A percentile compares a stretch with the other conserved stretches of the same genome.
phyloP scores from a whole-genome alignment of 2,329 filamentous ascomycete genomes.

The Tolypocladium inflatum region DNA sequence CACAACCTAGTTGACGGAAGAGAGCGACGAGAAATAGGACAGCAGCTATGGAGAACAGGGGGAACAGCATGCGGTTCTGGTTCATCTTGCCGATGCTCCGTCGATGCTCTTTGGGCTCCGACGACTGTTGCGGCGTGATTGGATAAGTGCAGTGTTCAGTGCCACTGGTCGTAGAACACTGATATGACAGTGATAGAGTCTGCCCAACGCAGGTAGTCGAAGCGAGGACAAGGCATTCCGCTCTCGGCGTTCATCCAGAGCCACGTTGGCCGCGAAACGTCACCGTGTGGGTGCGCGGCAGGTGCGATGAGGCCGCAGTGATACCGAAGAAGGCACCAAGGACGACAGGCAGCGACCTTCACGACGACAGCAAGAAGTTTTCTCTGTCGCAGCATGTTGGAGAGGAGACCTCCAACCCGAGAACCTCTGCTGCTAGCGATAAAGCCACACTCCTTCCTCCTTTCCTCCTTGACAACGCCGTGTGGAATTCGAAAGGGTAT shows the following conservation, averaged over 20 bases:
- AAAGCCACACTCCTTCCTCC: neutral
- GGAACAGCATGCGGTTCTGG: neutral
- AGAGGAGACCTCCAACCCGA: neutral
- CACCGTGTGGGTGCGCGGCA: neutral
- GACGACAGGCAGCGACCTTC: neutral
- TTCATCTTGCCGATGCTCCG: slow-evolving; percentile 1
- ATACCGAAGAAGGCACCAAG: neutral
- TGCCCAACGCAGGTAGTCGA: neutral
- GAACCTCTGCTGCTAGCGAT: neutral
- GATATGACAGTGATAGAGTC: neutral
- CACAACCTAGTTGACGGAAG: slow-evolving; percentile 3
- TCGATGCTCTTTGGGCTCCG: neutral
- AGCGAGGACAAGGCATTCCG: neutral
- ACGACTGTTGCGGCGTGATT: neutral
- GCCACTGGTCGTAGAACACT: neutral
- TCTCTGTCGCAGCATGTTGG: neutral
- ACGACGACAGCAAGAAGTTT: neutral
- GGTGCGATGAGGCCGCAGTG: neutral
- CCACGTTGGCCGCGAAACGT: neutral
- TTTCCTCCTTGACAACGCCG: neutral
- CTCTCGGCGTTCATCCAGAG: neutral
- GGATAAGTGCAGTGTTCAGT: neutral
- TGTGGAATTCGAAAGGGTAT: neutral
- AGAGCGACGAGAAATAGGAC: slow-evolving; percentile 3
- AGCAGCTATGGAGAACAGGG: slow-evolving; percentile 1